Evolutionary conservation across 1,284 basidiomycete species (phyloP), one percentile per base, ranked within the genome.

Genomic region (Amylostereum chailletii): DNA sequence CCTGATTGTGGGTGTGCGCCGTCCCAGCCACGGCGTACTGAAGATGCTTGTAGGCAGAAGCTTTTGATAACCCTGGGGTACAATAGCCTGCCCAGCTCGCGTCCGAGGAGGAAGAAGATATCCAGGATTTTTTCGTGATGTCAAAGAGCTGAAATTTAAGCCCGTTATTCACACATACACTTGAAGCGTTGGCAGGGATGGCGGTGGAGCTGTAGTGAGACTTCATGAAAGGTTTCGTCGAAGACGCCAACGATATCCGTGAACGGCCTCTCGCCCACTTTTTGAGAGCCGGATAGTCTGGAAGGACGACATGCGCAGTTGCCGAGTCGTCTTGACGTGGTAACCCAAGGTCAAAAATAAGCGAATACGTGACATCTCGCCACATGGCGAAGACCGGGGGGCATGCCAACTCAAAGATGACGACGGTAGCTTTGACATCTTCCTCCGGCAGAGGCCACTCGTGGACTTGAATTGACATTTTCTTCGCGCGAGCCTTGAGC

Each of bases 361-460:
- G 55, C 5, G 53, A 46, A 44, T 67, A 70, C 0, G 75, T 77
- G 3, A 56, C 59, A 2, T 58, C 57, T 10, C 78, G 63, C 78
- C 77, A 79, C 34, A 65, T 59, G 3, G 60, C 52, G 51, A 76
- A 74, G 0, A 56, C 51, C 0, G 52, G 30, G 0, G 78, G 78
- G 41, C 65, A 65, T 3, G 55, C 46, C 1, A 77, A 51, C 48
- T 80, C 77, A 44, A 81, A 79, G 0, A 79, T 60, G 0, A 66
- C 63, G 0, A 51, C 53, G 45, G 66, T 57, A 0, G 65, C 65
- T 1, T 48, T 31, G 1, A 60, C 37, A 2, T 31, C 2, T 6
- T 60, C 42, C 0, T 50, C 34, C 0, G 77, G 74, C 33, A 80
- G 56, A 0, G 76, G 76, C 77, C 75, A 77, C 46, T 80, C 77